Percentiles rank a stretch among this genome's conserved stretches.
Conservation (phyloP, 352 stramenopile genomes). For the Phytophthora rubi region DNA sequence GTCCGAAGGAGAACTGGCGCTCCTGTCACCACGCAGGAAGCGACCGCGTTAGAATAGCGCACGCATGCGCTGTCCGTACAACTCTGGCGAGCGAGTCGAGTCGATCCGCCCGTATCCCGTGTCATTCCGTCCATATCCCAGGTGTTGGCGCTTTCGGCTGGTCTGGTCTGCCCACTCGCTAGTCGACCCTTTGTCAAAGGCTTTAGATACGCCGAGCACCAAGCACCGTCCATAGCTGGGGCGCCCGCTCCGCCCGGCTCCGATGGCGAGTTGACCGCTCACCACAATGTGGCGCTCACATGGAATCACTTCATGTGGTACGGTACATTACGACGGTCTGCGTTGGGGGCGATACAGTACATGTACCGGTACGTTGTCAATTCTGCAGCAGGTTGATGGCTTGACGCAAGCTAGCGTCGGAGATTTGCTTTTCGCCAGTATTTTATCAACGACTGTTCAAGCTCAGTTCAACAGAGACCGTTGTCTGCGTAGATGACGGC, state of each 20-base stretch:
- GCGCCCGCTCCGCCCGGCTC: not conserved
- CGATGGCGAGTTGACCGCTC: not conserved
- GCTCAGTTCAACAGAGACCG: too few relatives aligned
- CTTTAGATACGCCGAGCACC: not conserved
- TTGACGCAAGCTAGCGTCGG: not conserved
- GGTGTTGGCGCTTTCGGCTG: constrained; percentile 12
- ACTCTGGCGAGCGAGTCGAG: constrained; percentile 11
- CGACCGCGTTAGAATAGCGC: constrained; percentile 7
- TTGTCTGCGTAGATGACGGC: too few relatives aligned
- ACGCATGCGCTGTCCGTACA: constrained; percentile 18
- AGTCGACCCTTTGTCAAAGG: constrained; percentile 2
- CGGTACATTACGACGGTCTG: too few relatives aligned
- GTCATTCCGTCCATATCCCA: constrained; percentile 32
- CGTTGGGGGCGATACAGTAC: not conserved
- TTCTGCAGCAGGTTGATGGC: not conserved
- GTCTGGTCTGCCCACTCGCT: not conserved
- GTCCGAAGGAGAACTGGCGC: constrained; percentile 26
- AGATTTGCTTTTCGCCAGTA: not conserved
- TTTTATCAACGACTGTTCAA: too few relatives aligned
- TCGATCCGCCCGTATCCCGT: constrained; percentile 18
- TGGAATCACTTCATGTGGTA: too few relatives aligned
- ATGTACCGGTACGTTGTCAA: not conserved
- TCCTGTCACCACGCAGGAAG: not conserved
- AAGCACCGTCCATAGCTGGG: not conserved
- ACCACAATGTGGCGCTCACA: constrained; percentile 1